These are phyloP conservation scores for Achlya hypogyna DNA, from an alignment of 352 stramenopile species.

Conservation along the genomic window DNA sequence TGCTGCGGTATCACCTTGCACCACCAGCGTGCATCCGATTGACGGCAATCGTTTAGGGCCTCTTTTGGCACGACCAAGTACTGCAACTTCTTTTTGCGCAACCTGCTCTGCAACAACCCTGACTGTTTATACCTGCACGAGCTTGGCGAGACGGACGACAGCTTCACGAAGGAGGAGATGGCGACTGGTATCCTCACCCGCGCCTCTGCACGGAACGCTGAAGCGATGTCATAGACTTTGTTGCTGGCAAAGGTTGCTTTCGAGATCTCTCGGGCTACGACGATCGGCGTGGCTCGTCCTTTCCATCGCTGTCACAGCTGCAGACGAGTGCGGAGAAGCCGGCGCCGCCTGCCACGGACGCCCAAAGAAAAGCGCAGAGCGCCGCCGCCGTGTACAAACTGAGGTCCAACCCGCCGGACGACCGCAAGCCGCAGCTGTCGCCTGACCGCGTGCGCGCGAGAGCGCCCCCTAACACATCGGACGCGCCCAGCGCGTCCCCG, in stretches of 20 bases:
- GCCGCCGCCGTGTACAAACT: constrained; percentile 61
- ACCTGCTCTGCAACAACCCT: constrained; percentile 87
- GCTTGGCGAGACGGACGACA: constrained; percentile 86
- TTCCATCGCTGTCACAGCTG: background rate
- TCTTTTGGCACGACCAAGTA: constrained; percentile 95
- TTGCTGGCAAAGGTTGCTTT: constrained; percentile 53
- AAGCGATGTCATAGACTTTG: constrained; percentile 2
- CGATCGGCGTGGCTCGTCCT: background rate
- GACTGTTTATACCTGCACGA: constrained; percentile 93
- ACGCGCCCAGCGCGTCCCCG: background rate
- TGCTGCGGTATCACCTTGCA: constrained; percentile 36
- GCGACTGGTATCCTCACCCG: constrained; percentile 39
- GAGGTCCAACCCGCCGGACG: constrained; percentile 33
- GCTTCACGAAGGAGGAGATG: constrained; percentile 94
- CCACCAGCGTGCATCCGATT: background rate
- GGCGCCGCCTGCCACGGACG: constrained; percentile 25
- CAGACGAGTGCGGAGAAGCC: background rate
- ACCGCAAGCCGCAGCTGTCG: background rate
- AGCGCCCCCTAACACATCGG: background rate
- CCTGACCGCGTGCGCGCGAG: background rate
- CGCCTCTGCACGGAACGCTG: background rate
- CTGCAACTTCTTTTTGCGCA: constrained; percentile 90
- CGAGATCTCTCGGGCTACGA: constrained; percentile 29
- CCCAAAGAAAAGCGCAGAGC: constrained; percentile 63
- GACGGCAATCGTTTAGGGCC: constrained; percentile 33